phyloP scores from a whole-genome alignment of 2,329 filamentous ascomycete species.

The Macrophomina tecta region DNA sequence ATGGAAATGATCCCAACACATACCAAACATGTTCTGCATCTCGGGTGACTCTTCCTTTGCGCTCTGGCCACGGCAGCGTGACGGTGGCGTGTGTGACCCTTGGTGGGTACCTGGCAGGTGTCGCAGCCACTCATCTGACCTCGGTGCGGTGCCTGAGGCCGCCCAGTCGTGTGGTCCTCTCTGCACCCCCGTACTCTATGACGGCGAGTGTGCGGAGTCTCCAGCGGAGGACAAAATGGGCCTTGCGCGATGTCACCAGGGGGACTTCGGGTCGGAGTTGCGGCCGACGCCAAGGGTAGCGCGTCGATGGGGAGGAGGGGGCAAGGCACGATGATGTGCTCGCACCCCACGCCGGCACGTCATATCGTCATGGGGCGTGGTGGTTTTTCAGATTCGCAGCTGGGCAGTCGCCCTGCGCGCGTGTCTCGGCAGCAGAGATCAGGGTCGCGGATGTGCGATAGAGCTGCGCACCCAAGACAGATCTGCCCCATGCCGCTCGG shows the following conservation, averaged over 20 bases:
- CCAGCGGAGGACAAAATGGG: conserved; percentile 9
- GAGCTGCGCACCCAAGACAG: neutral
- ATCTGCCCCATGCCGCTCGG: neutral
- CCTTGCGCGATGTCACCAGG: neutral
- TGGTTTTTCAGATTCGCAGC: neutral
- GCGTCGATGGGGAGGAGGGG: neutral
- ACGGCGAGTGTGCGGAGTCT: conserved; percentile 7
- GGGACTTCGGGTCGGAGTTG: conserved; percentile 13
- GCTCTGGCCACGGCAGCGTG: conserved; percentile 21
- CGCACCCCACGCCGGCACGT: conserved; percentile 10
- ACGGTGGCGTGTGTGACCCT: conserved; percentile 21
- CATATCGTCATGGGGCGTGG: conserved; percentile 2
- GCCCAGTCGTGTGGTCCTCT: neutral
- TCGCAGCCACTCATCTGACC: conserved; percentile 21
- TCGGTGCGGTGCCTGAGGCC: conserved; percentile 9
- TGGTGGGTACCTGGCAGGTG: conserved; percentile 21
- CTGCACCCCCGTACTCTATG: neutral
- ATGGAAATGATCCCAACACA: conserved; percentile 14
- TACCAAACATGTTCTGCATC: neutral
- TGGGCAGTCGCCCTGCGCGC: neutral
- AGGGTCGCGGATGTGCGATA: neutral
- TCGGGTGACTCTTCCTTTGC: conserved; percentile 8
- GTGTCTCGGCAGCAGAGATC: neutral
- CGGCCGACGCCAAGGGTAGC: conserved; percentile 4
- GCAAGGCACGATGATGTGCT: neutral